Base-by-base conservation (phyloP, 805 yeast genomes). In the Spathaspora arborariae region DNA sequence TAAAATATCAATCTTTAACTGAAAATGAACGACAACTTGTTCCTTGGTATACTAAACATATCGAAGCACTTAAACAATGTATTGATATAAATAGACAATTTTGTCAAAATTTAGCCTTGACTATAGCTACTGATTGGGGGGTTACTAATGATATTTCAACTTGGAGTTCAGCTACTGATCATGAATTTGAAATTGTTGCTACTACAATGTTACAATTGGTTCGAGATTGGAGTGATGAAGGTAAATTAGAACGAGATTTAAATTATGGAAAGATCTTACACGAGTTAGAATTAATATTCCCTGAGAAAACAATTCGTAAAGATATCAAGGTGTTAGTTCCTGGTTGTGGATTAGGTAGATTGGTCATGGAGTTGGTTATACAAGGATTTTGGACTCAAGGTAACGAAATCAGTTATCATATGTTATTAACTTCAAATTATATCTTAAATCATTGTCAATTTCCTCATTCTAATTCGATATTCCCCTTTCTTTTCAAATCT, bases 351-450 rank as follows among this genome's bases (percentile, higher is more conserved):
- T 63, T 82, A 27, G 88, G 85, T 0, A 59, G 88, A 43, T 57
- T 81, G 44, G 81, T 80, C 26, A 63, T 74, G 42, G 87, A 82
- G 44, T 63, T 81, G 47, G 82, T 80, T 2, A 61, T 52, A 44
- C 51, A 68, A 45, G 88, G 88, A 3, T 82, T 79, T 55, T 63
- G 72, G 66, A 72, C 79, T n/a, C 85, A 82, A 53, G 88, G 88
- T 0, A 83, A 82, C 56, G 88, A 83, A 53, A 74, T 80, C 53
- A 75, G 84, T 19, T 81, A 80, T 56, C 86, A 80, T 55, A 82
- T 83, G 86, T 60, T 83, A 2, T 57, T 81, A 9, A 71, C 77
- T 11, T 80, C 85, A 21, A 78, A 75, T 51, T 81, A 65, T 51
- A 60, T 82, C 4, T 59, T 83, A 24, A 83, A 82, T 53, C 70